Evolutionary conservation across 495 filamentous ascomycete genomes (phyloP), one percentile per base, ranked within the genome.

Genomic region (Penicillium manginii): DNA sequence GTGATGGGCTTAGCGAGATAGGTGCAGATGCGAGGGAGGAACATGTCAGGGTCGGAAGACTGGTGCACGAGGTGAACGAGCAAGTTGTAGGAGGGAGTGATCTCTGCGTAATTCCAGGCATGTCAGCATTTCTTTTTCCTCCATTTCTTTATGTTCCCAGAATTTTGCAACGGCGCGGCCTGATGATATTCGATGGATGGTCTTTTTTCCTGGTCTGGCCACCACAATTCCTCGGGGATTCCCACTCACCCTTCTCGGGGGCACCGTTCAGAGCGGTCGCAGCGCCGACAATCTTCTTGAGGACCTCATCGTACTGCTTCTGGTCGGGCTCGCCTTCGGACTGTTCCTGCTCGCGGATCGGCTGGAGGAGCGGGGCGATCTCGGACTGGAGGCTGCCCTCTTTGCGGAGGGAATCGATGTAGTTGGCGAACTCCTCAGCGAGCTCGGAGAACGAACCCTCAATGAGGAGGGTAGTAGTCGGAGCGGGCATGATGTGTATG

Each of bases 41-140:
- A 92, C 70, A 87, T 90, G 71, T 91, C 85, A 57, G 88, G 81
- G 61, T 92, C 88, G 61, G 88, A 84, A 39, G 91, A 88, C 75
- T 96, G 91, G 62, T 89, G 83, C 66, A 96, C 81, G 23, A 99
- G 87, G 79, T 98, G 92, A 60, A 97, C 83, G 62, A 99, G 87
- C 60, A 97, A 89, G 78, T 98, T 97, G 80, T 97, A 97, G 35
- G 94, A 90, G 33, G 92, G 85, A 52, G 88, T 91, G 72, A 98
- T 93, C 75, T 98, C 93, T 88, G 62, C 56, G 29, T 22, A 40
- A 50, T 65, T n/a, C 48, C 22, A 51, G 32, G 19, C 39, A 58
- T 37, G 49, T 70, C 45, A 67, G 54, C 58, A 46, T 48, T 54
- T 51, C 33, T 21, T 22, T 29, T 22, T 43, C 9, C 8, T 7